Evolutionary conservation across 192 early-diverging fungal species (phyloP), one percentile per base, ranked within the genome.

Genomic region (Gaertneriomyces sp.): DNA sequence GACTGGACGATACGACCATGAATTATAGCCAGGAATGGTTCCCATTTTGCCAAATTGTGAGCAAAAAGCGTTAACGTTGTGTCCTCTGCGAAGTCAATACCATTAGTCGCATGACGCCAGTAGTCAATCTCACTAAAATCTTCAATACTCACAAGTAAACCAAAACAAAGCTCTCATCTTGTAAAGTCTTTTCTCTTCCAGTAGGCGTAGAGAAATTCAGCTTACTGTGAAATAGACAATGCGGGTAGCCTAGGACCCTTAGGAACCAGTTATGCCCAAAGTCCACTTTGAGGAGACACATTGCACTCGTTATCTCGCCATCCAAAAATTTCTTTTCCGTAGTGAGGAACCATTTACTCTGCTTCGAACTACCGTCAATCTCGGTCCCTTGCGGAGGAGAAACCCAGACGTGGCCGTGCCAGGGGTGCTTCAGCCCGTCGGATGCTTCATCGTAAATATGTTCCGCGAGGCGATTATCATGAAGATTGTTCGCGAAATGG

Each of bases 391-490:
- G 40, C 8, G 77, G 77, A 4, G 77, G 77, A 10, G 71, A 73
- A 19, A 79, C 58, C 77, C 77, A 79, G 4, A 76, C 58, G 58
- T 79, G 44, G 40, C 77, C 77, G 45, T 69, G 53, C 77, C 77
- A 79, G 11, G 63, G 45, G 39, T 77, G 69, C 1, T 40, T 14
- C 40, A 79, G 65, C 9, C 77, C 77, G 54, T 79, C 58, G 42
- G 60, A 38, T 41, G 12, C 56, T 41, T 79, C 74, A 43, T 64
- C 63, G 45, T 61, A 71, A 60, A 79, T 55, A 8, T 19, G 19
- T 41, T n/a, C 7, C 2, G 77, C 77, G 12, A 79, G 14, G n/a
- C 60, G 53, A 39, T 44, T 41, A 9, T 43, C 51, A 56, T 79
- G 74, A 16, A 79, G 47, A 41, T 66, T 49, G 60, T 79, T 79